These are phyloP conservation scores for Leishmania aethiopica DNA, from an alignment of 208 protist species.

Conservation along the genomic window DNA sequence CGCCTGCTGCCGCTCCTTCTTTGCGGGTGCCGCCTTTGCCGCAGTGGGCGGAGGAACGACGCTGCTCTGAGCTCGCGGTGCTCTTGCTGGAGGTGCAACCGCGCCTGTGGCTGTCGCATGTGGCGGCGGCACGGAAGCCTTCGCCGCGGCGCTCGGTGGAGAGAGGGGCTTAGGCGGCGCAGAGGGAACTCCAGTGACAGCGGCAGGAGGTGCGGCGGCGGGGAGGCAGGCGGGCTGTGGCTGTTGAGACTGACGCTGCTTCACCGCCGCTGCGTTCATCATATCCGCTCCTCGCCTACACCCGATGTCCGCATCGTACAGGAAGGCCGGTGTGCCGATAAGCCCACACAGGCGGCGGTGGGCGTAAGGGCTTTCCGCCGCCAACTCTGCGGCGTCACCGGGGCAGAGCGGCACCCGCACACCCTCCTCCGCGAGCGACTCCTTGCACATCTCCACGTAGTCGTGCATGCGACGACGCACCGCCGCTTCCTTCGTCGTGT, in stretches of 20 bases:
- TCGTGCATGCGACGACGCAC: constrained; percentile 28
- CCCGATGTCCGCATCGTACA: constrained; percentile 54
- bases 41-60: background rate
- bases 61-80: background rate
- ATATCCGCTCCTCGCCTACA: constrained; percentile 11
- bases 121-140: constrained; percentile 5
- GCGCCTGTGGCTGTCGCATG: background rate
- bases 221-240: background rate
- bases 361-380: constrained; percentile 33
- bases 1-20: constrained; percentile 9
- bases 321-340: constrained; percentile 56
- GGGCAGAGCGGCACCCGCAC: constrained; percentile 20
- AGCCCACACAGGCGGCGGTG: constrained; percentile 47
- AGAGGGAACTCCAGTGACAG: background rate
- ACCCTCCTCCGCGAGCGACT: constrained; percentile 18
- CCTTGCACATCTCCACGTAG: constrained; percentile 20
- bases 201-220: background rate
- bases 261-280: background rate
- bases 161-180: background rate
- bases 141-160: background rate
- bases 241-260: background rate
- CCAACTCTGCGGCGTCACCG: constrained; percentile 34
- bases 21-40: background rate
- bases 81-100: constrained; percentile 4
- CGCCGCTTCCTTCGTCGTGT: constrained; percentile 5